Evolutionary conservation across 2,329 filamentous ascomycete genomes (phyloP).

Genomic region (Botrytis porri): DNA sequence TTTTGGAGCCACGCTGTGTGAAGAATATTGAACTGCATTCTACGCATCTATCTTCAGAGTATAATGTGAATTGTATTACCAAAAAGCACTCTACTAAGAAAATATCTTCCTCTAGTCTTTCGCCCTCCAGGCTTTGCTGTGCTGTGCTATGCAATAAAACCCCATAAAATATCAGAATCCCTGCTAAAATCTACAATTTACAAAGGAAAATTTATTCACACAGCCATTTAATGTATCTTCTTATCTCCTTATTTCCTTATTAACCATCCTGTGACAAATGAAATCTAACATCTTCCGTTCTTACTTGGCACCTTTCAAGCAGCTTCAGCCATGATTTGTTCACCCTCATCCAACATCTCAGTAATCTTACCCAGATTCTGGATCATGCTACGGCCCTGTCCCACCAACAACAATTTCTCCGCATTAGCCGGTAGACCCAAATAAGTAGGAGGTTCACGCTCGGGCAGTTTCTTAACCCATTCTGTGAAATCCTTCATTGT

Average conservation of each 20-base stretch:
- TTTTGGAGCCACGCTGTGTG: background rate
- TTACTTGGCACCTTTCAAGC: slow-evolving; percentile 22
- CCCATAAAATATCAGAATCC: background rate
- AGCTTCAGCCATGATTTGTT: slow-evolving; percentile 76
- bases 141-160: background rate
- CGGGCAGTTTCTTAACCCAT: slow-evolving; percentile 90
- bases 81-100: background rate
- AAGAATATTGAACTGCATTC: background rate
- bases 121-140: background rate
- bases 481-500: slow-evolving; percentile 79
- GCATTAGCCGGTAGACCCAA: slow-evolving; percentile 91
- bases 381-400: slow-evolving; percentile 81
- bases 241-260: background rate
- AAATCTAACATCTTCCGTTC: background rate
- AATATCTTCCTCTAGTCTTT: background rate
- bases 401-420: slow-evolving; percentile 90
- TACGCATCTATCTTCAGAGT: background rate
- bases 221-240: background rate
- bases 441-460: slow-evolving; percentile 94
- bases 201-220: background rate
- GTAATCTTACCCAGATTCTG: slow-evolving; percentile 80
- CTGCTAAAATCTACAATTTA: background rate
- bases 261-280: slow-evolving; percentile 8
- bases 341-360: slow-evolving; percentile 87
- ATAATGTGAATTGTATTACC: background rate